Base-by-base conservation (phyloP, 495 filamentous ascomycete species). In the Aspergillus biplanus region DNA sequence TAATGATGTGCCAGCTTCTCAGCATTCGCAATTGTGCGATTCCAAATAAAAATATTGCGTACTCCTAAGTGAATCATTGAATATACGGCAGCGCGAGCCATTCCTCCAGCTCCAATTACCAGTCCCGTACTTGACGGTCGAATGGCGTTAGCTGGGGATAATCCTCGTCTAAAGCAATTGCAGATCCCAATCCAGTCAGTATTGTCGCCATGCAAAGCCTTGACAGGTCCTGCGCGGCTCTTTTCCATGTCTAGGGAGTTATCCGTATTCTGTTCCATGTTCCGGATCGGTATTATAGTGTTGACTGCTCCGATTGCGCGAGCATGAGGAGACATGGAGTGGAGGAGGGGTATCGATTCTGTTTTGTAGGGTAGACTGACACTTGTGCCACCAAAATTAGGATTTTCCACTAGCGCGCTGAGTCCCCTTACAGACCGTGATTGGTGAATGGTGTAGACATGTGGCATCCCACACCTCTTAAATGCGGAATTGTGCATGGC, bases 111-210 rank as follows among this genome's bases (percentile, higher is more conserved):
- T 27, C 91, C 91, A 60, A 92, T 84, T 16, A 94, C 85, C 7
- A 94, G 79, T 2, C 82, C 89, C 0, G 86, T 88, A 5, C 87
- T 89, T 0, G 86, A 76, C 0, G 83, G 85, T n/a, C 87, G 86
- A 0, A 92, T 85, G 15, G 86, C 88, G 73, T 94, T 93, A 5
- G 87, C 83, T 5, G 90, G 91, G 32, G 90, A 92, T 33, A 93
- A 85, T 34, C 89, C 90, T 44, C 89, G 82, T 6, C 87, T 83
- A 46, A 92, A 82, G 64, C 88, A 91, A 27, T 82, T 81, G 58
- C 82, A 75, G 27, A 93, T 90, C n/a, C 89, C 87, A 53, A 89
- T 89, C 88, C 90, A 94, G 74, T 93, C 90, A 0, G 89, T 93
- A 69, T 94, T 94, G 63, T 93, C 90, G 11, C 91, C 91, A 62